phyloP scores from a whole-genome alignment of 345 rosid species.

The Combretum micranthum region DNA sequence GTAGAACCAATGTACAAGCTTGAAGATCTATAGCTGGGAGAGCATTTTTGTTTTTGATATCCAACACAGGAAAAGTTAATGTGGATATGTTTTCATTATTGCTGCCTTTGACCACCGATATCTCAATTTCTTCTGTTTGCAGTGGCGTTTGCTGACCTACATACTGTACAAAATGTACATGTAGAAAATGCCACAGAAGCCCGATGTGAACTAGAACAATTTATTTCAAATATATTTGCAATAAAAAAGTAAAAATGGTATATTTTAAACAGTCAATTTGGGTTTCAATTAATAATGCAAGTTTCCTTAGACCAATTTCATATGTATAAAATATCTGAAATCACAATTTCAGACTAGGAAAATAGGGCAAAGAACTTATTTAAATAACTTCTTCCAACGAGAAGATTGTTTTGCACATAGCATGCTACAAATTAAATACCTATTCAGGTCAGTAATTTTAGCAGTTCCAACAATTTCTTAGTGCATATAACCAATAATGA shows the following conservation, averaged over 20 bases:
- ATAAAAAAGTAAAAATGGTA: too few species aligned
- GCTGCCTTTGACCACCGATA: constrained; percentile 40
- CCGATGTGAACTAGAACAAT: not conserved
- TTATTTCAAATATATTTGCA: not conserved
- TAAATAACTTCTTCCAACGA: too few species aligned
- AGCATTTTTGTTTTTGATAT: not conserved
- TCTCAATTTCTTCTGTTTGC: constrained; percentile 69
- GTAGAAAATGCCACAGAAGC: not conserved
- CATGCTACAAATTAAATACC: too few species aligned
- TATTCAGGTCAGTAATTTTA: not conserved
- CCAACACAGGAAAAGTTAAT: constrained; percentile 18
- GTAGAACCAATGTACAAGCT: constrained; percentile 31
- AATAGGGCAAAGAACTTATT: too few species aligned
- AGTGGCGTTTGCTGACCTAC: constrained; percentile 59
- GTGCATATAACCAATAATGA: not conserved
- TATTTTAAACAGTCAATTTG: too few species aligned
- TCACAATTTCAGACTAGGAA: too few species aligned
- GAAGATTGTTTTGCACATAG: too few species aligned
- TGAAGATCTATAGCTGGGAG: not conserved
- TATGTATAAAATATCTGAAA: too few species aligned
- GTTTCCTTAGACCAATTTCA: not conserved
- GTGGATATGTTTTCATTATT: constrained; percentile 10
- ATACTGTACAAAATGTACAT: constrained; percentile 34
- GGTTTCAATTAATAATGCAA: not conserved
- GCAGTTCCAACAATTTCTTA: not conserved